Evolutionary conservation across 768 basidiomycete genomes (phyloP), one percentile per base, ranked within the genome.

Genomic region (Hericium rajendrae): DNA sequence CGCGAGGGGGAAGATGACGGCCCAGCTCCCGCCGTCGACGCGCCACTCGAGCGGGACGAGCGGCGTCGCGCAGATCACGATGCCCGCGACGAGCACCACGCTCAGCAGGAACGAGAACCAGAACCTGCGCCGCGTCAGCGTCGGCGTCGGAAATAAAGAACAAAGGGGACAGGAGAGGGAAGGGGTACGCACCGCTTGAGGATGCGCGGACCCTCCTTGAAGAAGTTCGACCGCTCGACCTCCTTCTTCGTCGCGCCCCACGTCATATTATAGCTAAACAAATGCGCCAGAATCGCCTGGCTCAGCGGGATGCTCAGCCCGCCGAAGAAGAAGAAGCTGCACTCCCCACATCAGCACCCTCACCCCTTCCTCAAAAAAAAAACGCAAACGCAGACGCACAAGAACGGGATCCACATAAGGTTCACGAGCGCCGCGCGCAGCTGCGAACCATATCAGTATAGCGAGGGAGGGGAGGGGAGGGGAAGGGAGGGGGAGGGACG

Each of bases 201-300:
- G 64, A 94, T 93, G 60, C 82, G 81, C 2, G 93, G 93, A 6
- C 93, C 82, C 70, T 95, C 92, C 60, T 87, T 82, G 80, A 90
- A 93, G 76, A 95, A 93, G 65, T 93, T 94, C 13, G 87, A 89
- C 55, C 82, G 78, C 70, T 93, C 86, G 48, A 94, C 89, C 69
- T 89, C 88, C 80, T 91, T 90, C 64, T 81, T 81, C 4, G 88
- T 91, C 5, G 87, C 83, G 22, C 81, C 80, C 89, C 88, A 91
- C 10, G 80, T 79, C 64, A 86, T 86, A 69, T 88, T 84, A 72
- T 85, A 86, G 6, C 84, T 86, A 69, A 88, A 85, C 71, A 86
- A 57, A 62, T 88, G 85, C 1, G 86, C 82, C 20, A 87, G 74
- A 38, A 88, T 72, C 1, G 86, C 81, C 24, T 78, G 76, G 28